These are phyloP conservation scores for Hymenochaete sp. DNA, from an alignment of 1,284 basidiomycete species.

Conservation along the genomic window DNA sequence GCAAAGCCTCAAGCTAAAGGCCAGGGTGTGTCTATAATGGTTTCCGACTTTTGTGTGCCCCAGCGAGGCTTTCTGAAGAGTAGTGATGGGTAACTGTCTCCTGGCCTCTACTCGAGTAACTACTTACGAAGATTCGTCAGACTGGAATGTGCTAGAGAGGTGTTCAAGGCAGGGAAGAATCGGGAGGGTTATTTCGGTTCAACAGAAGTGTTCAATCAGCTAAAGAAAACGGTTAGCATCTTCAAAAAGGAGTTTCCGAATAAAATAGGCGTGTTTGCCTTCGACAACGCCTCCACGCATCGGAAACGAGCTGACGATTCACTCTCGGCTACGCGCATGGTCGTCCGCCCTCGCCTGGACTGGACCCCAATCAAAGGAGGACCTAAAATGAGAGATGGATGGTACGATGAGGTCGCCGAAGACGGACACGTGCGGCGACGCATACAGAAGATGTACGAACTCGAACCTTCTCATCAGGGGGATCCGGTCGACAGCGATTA, in stretches of 20 bases:
- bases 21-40: conserved; percentile 30
- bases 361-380: conserved; percentile 14
- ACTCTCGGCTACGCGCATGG: conserved; percentile 29
- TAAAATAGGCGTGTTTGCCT: conserved; percentile 27
- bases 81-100: conserved; percentile 10
- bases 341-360: too few relatives aligned
- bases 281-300: conserved; percentile 33
- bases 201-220: conserved; percentile 25
- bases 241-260: conserved; percentile 26
- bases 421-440: conserved; percentile 23
- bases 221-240: conserved; percentile 27
- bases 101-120: not conserved
- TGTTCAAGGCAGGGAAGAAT: conserved; percentile 29
- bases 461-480: not conserved
- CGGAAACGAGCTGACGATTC: conserved; percentile 27
- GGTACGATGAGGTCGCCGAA: conserved; percentile 22
- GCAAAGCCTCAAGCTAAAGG: conserved; percentile 28
- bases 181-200: conserved; percentile 28
- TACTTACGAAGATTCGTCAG: not conserved
- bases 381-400: not conserved
- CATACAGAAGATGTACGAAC: conserved; percentile 23
- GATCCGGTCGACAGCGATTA: not conserved
- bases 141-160: conserved; percentile 19
- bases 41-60: conserved; percentile 28
- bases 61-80: conserved; percentile 26